Evolutionary conservation across 495 filamentous ascomycete genomes (phyloP), one percentile per base, ranked within the genome.

Genomic region (Daldinia childiae): DNA sequence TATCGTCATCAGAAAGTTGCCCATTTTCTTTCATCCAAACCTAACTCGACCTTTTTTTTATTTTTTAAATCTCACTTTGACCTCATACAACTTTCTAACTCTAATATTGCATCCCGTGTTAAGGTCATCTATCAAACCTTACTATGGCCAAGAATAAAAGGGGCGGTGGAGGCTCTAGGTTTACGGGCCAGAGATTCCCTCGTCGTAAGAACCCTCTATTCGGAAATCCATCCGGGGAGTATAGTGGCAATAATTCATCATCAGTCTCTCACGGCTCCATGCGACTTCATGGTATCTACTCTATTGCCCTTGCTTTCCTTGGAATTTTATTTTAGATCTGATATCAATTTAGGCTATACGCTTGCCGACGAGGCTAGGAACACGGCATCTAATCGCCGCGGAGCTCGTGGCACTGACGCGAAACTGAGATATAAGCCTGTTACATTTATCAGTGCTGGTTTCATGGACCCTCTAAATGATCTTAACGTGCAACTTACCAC

Each of bases 281-380:
- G 26, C 62, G 51, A 39, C 24, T 51, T 41, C 71, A 73, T 17
- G 61, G 63, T 72, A 74, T 63, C 68, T 77, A 21, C 9, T 26
- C 17, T 54, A 3, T 54, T 27, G 14, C 14, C n/a, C 9, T 3
- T 15, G 6, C 19, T 6, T 1, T 48, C 0, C 73, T 65, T 24
- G 32, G 14, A 30, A 19, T 15, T 36, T 12, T 34, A 12, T 12
- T 38, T 38, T 32, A 57, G 15, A 19, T 54, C 64, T 74, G 56
- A 60, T 56, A 17, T 24, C 7, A n/a, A 39, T 36, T 12, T 14
- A 82, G 83, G 74, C 27, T 87, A 91, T 66, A 89, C 90, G 0
- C 84, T 96, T 81, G 82, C 84, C 57, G 89, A 95, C 61, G 93
- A 93, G 80, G 93, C 92, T 64, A 88, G 87, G 54, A 91, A 93